Percentiles rank a stretch among this genome's conserved stretches.
Evolutionary conservation across 2,329 filamentous ascomycete genomes (phyloP).

Genomic region (Lachnellula occidentalis): DNA sequence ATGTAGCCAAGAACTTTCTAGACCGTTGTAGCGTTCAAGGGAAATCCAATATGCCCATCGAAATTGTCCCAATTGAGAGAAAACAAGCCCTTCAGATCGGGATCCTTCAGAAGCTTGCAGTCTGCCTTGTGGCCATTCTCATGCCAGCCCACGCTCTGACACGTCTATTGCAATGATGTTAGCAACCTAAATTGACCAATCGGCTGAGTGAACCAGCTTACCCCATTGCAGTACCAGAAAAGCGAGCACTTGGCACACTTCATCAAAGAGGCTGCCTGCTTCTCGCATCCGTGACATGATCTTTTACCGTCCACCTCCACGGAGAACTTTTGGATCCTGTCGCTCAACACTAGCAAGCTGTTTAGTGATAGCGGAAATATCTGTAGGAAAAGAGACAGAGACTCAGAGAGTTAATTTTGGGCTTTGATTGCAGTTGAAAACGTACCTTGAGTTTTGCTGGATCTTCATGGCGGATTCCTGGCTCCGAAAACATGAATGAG

Average conservation of each 20-base stretch:
- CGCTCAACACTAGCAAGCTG: slow-evolving; percentile 16
- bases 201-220: slow-evolving; percentile 15
- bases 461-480: slow-evolving; percentile 17
- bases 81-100: slow-evolving; percentile 26
- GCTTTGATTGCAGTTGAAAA: not conserved
- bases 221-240: slow-evolving; percentile 27
- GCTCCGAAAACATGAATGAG: slow-evolving; percentile 6
- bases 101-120: slow-evolving; percentile 28
- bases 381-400: too few relatives aligned
- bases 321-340: slow-evolving; percentile 21
- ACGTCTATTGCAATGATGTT: slow-evolving; percentile 17
- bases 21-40: slow-evolving; percentile 4
- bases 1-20: not conserved
- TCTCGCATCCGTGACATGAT: slow-evolving; percentile 20
- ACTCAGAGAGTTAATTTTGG: too few relatives aligned
- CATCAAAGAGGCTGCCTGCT: slow-evolving; percentile 15
- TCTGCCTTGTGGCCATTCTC: slow-evolving; percentile 27
- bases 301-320: slow-evolving; percentile 16
- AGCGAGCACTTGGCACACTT: slow-evolving; percentile 19
- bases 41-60: slow-evolving; percentile 25
- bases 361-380: slow-evolving; percentile 18
- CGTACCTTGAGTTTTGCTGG: slow-evolving; percentile 18
- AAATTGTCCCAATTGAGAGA: slow-evolving; percentile 25
- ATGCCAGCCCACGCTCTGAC: slow-evolving; percentile 25
- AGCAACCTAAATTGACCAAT: slow-evolving; percentile 6